These are phyloP conservation scores for Zanthoxylum bungeanum DNA, from an alignment of 345 rosid species.

Conservation along the genomic window DNA sequence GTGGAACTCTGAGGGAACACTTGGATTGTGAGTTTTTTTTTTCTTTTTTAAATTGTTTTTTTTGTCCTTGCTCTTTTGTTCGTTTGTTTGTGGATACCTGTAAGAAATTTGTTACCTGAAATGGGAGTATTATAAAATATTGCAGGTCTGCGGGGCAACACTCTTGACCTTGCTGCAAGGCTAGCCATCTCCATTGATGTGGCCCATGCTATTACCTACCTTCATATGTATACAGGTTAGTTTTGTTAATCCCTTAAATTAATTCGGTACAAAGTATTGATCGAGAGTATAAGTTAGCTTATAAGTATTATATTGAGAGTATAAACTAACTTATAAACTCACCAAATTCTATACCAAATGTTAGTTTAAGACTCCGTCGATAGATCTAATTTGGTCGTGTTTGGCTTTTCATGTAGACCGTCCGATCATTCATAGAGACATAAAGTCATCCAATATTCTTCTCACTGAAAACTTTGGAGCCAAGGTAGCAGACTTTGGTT, in stretches of 20 bases:
- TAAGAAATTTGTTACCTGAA: slow-evolving; percentile 11
- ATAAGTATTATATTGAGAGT: no score
- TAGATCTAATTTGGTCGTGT: slow-evolving; percentile 6
- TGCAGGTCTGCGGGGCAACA: slow-evolving; percentile 58
- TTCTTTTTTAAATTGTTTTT: no score
- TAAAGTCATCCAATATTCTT: slow-evolving; percentile 94
- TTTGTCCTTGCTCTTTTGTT: not conserved
- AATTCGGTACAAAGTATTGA: no score
- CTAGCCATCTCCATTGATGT: slow-evolving; percentile 80
- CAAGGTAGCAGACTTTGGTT: slow-evolving; percentile 91
- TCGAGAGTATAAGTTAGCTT: no score
- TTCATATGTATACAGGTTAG: slow-evolving; percentile 92
- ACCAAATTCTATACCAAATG: no score
- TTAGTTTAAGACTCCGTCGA: not conserved
- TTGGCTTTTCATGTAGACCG: slow-evolving; percentile 53
- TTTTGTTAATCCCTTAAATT: no score
- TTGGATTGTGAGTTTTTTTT: slow-evolving; percentile 67
- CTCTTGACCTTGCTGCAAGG: slow-evolving; percentile 62
- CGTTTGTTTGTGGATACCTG: not conserved
- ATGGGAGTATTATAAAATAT: slow-evolving; percentile 17
- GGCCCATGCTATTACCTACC: slow-evolving; percentile 94
- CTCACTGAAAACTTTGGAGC: slow-evolving; percentile 83
- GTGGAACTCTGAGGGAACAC: slow-evolving; percentile 90
- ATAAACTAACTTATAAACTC: no score
- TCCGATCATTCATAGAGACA: slow-evolving; percentile 93